Conservation (phyloP, 2,329 filamentous ascomycete genomes). For the Sphaerulina vaccinii region DNA sequence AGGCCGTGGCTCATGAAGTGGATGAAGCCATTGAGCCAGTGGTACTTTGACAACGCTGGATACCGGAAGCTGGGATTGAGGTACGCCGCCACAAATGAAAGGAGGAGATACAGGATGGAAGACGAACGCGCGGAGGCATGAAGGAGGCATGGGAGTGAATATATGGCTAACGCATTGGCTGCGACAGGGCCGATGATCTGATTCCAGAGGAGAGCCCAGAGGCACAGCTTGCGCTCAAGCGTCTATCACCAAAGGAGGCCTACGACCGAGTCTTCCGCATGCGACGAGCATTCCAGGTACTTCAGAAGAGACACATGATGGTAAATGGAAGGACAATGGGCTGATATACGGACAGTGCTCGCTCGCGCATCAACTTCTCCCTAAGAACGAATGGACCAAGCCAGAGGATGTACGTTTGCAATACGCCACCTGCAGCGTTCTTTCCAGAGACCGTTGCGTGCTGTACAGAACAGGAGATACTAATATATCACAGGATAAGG, state of each 20-base stretch:
- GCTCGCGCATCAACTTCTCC: slow-evolving; percentile 63
- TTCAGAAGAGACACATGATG: slow-evolving; percentile 21
- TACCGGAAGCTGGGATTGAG: slow-evolving; percentile 90
- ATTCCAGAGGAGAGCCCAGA: slow-evolving; percentile 88
- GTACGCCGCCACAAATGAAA: slow-evolving; percentile 51
- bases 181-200: slow-evolving; percentile 81
- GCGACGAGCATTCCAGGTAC: slow-evolving; percentile 87
- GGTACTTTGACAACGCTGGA: slow-evolving; percentile 86
- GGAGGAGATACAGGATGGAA: background rate
- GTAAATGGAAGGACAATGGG: background rate
- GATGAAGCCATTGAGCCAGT: slow-evolving; percentile 78
- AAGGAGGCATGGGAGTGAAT: background rate
- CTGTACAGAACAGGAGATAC: no score
- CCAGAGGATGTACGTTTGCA: slow-evolving; percentile 58
- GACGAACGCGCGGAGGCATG: background rate
- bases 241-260: slow-evolving; percentile 81
- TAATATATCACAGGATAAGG: slow-evolving; percentile 55
- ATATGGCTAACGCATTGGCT: slow-evolving; percentile 18
- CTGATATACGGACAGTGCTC: slow-evolving; percentile 55
- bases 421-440: no score
- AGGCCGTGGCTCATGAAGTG: slow-evolving; percentile 81
- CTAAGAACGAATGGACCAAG: slow-evolving; percentile 66
- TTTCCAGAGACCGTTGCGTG: no score
- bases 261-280: slow-evolving; percentile 98
- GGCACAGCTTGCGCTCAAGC: slow-evolving; percentile 84